Percentiles rank a stretch among this genome's conserved stretches.
Evolutionary conservation across 768 basidiomycete genomes (phyloP).

Genomic region (Aureoboletus auriporus): DNA sequence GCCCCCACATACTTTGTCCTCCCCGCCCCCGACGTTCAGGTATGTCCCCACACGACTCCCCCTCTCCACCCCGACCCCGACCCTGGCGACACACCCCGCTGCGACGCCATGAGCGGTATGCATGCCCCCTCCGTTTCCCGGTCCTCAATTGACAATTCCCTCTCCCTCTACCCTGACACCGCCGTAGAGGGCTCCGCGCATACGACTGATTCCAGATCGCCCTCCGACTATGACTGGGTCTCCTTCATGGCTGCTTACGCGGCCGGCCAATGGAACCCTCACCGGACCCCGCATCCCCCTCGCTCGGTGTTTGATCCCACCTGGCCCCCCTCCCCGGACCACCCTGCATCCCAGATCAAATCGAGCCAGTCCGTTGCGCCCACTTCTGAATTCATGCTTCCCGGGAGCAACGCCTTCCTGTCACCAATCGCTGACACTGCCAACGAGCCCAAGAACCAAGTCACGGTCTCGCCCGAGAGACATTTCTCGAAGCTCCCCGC

Average conservation of each 20-base stretch:
- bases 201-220: slow-evolving; percentile 15
- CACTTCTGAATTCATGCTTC: slow-evolving; percentile 9
- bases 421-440: slow-evolving; percentile 9
- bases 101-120: slow-evolving; percentile 22
- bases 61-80: background rate
- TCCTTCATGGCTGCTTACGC: slow-evolving; percentile 77
- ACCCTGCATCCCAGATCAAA: slow-evolving; percentile 6
- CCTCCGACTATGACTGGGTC: slow-evolving; percentile 59
- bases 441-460: slow-evolving; percentile 11
- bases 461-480: slow-evolving; percentile 25
- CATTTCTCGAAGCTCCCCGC: slow-evolving; percentile 23
- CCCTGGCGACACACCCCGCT: slow-evolving; percentile 7
- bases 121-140: background rate
- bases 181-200: slow-evolving; percentile 11
- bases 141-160: slow-evolving; percentile 11
- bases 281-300: slow-evolving; percentile 61
- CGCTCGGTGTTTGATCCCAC: slow-evolving; percentile 25
- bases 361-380: slow-evolving; percentile 3
- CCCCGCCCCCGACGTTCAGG: slow-evolving; percentile 22
- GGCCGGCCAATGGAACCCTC: slow-evolving; percentile 76
- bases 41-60: background rate
- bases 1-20: slow-evolving; percentile 39
- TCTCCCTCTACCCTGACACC: slow-evolving; percentile 19
- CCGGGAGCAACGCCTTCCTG: slow-evolving; percentile 6
- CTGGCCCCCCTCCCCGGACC: slow-evolving; percentile 11